These are phyloP conservation scores for Exophiala phaeomuriformis DNA, from an alignment of 2,329 filamentous ascomycete species.

Conservation along the genomic window DNA sequence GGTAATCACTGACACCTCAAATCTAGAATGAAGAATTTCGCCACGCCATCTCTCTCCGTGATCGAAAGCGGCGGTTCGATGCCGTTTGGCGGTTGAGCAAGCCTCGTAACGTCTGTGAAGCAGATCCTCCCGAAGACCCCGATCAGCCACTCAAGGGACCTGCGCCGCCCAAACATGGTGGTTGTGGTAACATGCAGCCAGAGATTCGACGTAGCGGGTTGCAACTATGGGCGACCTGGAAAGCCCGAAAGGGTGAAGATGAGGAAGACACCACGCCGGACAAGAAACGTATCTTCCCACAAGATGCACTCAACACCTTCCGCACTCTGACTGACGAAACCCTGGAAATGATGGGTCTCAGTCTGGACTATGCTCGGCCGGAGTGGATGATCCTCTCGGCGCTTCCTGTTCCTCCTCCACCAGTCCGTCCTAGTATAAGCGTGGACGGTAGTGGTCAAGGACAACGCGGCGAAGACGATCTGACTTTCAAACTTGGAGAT, in stretches of 20 bases:
- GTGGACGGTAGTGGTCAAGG: constrained; percentile 91
- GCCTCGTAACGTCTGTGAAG: constrained; percentile 75
- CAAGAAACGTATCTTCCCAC: constrained; percentile 73
- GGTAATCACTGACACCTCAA: neutral
- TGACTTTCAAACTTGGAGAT: constrained; percentile 98
- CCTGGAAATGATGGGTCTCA: constrained; percentile 79
- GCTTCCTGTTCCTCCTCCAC: constrained; percentile 87
- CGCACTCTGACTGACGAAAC: constrained; percentile 75
- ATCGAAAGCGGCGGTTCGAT: constrained; percentile 91
- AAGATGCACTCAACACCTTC: constrained; percentile 79
- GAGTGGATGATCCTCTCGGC: constrained; percentile 99
- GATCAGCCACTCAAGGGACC: constrained; percentile 58
- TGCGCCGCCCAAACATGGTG: constrained; percentile 60
- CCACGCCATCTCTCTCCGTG: constrained; percentile 73
- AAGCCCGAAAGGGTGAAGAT: constrained; percentile 58
- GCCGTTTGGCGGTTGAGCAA: constrained; percentile 89
- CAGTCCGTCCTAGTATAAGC: constrained; percentile 92
- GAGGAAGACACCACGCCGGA: constrained; percentile 69
- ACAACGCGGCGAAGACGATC: constrained; percentile 92
- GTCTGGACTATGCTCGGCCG: constrained; percentile 86
- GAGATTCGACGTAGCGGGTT: constrained; percentile 81
- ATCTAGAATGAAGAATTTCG: constrained; percentile 51
- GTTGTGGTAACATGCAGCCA: constrained; percentile 87
- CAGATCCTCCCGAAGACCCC: constrained; percentile 60
- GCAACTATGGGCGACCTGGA: constrained; percentile 71